Evolutionary conservation across 345 rosid genomes (phyloP), one percentile per base, ranked within the genome.

Genomic region (Bruguiera sexangula): DNA sequence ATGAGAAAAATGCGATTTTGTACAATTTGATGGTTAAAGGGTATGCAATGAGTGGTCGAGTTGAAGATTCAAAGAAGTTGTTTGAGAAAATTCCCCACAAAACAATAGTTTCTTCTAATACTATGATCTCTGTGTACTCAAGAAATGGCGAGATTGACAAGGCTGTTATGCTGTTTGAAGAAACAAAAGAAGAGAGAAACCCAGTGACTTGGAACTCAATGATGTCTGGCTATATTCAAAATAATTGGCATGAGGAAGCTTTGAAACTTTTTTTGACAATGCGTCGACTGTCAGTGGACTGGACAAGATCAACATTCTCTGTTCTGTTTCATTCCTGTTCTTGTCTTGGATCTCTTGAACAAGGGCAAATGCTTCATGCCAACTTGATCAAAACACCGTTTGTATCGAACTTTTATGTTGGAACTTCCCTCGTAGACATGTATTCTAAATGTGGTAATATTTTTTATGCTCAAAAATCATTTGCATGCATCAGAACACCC

Each of bases 141-240:
- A 82, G 82, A 69, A 84, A 68, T 27, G 80, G 82, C 50, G 85
- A 87, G 70, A 69, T 87, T 27, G 73, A 82, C 36, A 77, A 79
- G 72, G 92, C 92, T 60, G 56, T 80, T 61, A 63, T 69, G 54
- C 81, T 87, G 60, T 87, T 87, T 15, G 79, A 83, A 80, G 85
- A 80, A 75, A 78, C 74, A 13, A 83, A 73, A 69, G 76, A 56
- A 20, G 78, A 82, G 76, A 66, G 81, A 69, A 76, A 85, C 66
- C 79, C 85, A 0, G 88, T 83, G 75, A 83, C 89, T 3, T 87
- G 89, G 89, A 87, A 85, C 52, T 80, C 89, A 3, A 82, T 85
- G 86, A 74, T 87, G 32, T 85, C 89, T 4, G 83, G 78, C 53
- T 85, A 75, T 76, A 69, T 82, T 65, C 85, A 83, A 63, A 80